Percentiles rank a stretch among this genome's conserved stretches.
phyloP scores from a whole-genome alignment of 2,329 filamentous ascomycete genomes.

The Diaporthe destruens region DNA sequence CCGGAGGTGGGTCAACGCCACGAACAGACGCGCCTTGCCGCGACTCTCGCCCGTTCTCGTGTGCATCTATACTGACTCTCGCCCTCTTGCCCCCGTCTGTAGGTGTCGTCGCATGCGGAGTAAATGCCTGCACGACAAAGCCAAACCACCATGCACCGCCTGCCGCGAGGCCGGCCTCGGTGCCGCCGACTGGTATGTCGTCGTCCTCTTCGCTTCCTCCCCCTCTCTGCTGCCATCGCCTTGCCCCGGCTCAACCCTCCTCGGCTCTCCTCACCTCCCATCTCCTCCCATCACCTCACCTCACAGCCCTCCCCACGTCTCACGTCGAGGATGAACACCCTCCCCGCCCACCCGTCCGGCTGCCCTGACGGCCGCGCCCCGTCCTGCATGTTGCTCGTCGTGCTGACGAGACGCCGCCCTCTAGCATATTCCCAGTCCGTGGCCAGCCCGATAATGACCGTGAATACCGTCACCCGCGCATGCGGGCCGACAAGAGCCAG shows the following conservation, averaged over 20 bases:
- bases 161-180: conserved; percentile 64
- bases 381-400: neutral
- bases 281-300: no score
- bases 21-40: conserved; percentile 19
- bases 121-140: conserved; percentile 66
- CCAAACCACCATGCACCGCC: conserved; percentile 62
- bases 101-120: conserved; percentile 69
- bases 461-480: conserved; percentile 67
- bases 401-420: conserved; percentile 26
- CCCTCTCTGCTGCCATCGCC: conserved; percentile 14
- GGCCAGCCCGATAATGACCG: conserved; percentile 68
- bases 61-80: conserved; percentile 26
- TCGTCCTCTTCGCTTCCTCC: neutral
- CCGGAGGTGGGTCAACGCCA: conserved; percentile 57
- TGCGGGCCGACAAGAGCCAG: conserved; percentile 60
- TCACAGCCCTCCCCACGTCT: neutral
- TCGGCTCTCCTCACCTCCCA: no score
- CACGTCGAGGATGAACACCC: neutral
- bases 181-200: conserved; percentile 63
- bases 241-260: no score
- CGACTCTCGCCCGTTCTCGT: conserved; percentile 28
- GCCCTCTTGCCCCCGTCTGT: conserved; percentile 16
- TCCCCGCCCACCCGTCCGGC: conserved; percentile 7
- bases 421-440: conserved; percentile 64
- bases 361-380: neutral